A percentile compares a stretch with the other conserved stretches of the same genome.
phyloP scores from a whole-genome alignment of 106 monocot species.

The Dioscorea zingiberensis region DNA sequence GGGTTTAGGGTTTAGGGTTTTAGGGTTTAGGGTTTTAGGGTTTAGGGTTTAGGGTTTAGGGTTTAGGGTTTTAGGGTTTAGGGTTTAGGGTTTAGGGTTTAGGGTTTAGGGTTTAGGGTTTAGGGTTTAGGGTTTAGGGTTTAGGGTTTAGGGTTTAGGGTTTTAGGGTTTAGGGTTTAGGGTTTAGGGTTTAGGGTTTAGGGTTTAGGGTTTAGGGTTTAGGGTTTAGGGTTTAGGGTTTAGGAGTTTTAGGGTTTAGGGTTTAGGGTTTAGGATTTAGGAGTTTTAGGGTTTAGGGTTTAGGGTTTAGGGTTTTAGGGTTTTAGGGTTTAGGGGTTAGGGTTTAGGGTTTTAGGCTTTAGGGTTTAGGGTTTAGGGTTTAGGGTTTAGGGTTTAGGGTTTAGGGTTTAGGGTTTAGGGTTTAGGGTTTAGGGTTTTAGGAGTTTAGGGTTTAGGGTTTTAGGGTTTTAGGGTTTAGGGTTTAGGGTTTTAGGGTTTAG shows the following conservation, averaged over 20 bases:
- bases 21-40: slow-evolving; percentile 23
- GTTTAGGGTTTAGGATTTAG: slow-evolving; percentile 37
- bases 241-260: slow-evolving; percentile 34
- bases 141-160: slow-evolving; percentile 22
- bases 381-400: slow-evolving; percentile 20
- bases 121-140: slow-evolving; percentile 25
- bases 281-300: slow-evolving; percentile 25
- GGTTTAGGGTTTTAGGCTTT: slow-evolving; percentile 20
- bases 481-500: too few species aligned
- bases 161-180: slow-evolving; percentile 16
- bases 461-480: slow-evolving; percentile 24
- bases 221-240: slow-evolving; percentile 28
- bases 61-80: slow-evolving; percentile 16
- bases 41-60: slow-evolving; percentile 19
- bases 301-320: slow-evolving; percentile 25
- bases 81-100: slow-evolving; percentile 19
- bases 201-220: slow-evolving; percentile 26
- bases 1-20: slow-evolving; percentile 20
- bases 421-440: slow-evolving; percentile 28
- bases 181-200: slow-evolving; percentile 18
- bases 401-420: slow-evolving; percentile 25
- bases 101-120: slow-evolving; percentile 15
- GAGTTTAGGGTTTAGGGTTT: slow-evolving; percentile 26
- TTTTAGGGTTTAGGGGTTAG: slow-evolving; percentile 15
- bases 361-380: slow-evolving; percentile 13